Conservation (phyloP, 257 asterid species). For the Gentiana macrophylla region DNA sequence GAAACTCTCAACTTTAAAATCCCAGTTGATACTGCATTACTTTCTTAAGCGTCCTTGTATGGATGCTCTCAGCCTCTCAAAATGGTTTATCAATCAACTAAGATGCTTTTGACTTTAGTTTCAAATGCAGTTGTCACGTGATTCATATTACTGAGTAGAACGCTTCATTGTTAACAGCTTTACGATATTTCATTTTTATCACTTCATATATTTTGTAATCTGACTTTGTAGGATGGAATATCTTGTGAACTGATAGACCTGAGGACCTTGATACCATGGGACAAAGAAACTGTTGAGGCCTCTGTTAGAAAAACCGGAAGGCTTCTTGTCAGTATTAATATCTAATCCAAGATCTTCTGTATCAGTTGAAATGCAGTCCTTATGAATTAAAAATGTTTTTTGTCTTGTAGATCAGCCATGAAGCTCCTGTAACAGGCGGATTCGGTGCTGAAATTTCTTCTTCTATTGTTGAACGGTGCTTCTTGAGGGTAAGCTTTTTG, state of each 20-base stretch:
- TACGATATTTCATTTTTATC: neutral
- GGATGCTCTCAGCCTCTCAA: too few relatives aligned
- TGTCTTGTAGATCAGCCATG: conserved; percentile 66
- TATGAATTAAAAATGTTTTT: conserved; percentile 3
- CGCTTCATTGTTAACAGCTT: neutral
- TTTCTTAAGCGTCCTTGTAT: too few relatives aligned
- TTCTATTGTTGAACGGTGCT: conserved; percentile 91
- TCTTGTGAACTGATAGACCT: conserved; percentile 97
- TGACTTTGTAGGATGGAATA: conserved; percentile 66
- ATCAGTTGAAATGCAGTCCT: neutral
- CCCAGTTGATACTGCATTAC: too few relatives aligned
- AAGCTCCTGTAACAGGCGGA: conserved; percentile 98
- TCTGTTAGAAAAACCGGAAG: conserved; percentile 93
- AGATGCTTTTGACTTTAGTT: neutral
- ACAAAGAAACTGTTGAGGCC: conserved; percentile 90
- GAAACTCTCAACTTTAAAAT: too few relatives aligned
- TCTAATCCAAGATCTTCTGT: neutral
- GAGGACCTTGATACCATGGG: conserved; percentile 93
- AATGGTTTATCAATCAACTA: neutral
- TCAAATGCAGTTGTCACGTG: neutral
- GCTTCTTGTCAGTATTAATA: conserved; percentile 54
- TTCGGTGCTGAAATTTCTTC: conserved; percentile 97
- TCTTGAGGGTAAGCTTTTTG: conserved; percentile 47
- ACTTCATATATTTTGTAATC: neutral
- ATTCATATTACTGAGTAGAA: too few relatives aligned